Conservation (phyloP, 139 green algal genomes). For the Micromonas commoda region DNA sequence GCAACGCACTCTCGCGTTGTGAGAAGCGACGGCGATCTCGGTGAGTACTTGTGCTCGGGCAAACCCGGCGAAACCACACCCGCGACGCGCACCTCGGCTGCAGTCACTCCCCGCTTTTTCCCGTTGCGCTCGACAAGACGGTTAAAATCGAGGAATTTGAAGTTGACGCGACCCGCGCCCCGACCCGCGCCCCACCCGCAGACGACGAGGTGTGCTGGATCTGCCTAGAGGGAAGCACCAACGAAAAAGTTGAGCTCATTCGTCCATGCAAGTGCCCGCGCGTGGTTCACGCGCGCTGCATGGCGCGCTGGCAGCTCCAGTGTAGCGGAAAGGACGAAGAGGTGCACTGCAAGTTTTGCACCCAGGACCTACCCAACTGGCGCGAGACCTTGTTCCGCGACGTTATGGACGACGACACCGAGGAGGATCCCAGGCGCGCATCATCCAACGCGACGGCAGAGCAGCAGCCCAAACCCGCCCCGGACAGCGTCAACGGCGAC, state of each 20-base stretch:
- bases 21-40: too few species aligned
- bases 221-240: background rate
- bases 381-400: constrained; percentile 1
- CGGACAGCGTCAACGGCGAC: background rate
- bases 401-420: background rate
- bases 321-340: constrained; percentile 4
- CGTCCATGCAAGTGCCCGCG: background rate
- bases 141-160: too few species aligned
- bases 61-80: too few species aligned
- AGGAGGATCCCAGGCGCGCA: background rate
- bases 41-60: too few species aligned
- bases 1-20: too few species aligned
- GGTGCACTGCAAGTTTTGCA: constrained; percentile 18
- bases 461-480: background rate
- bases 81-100: too few species aligned
- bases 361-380: background rate
- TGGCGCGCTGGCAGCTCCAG: constrained; percentile 18
- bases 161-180: too few species aligned
- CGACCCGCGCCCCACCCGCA: too few species aligned
- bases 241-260: background rate
- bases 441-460: background rate
- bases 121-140: too few species aligned
- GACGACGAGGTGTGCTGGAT: background rate
- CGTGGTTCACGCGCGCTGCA: background rate
- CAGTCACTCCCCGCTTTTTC: too few species aligned